phyloP scores from a whole-genome alignment of 345 rosid genomes.

The Pugionium cornutum region DNA sequence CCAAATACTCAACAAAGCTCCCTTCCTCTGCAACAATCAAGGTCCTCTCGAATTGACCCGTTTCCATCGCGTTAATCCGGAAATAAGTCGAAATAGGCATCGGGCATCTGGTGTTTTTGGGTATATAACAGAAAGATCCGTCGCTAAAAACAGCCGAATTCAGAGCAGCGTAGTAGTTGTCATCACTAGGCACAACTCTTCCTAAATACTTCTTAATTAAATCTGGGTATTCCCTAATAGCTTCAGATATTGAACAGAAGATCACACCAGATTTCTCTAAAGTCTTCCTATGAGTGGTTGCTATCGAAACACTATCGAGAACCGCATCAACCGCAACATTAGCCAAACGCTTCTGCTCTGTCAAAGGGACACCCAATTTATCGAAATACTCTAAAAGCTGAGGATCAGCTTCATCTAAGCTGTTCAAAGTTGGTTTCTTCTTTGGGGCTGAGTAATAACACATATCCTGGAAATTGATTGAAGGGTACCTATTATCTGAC shows the following conservation, averaged over 20 bases:
- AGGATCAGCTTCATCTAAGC: conserved; percentile 90
- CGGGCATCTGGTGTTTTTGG: conserved; percentile 76
- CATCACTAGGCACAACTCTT: conserved; percentile 82
- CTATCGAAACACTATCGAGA: conserved; percentile 87
- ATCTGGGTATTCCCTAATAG: conserved; percentile 74
- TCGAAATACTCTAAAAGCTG: conserved; percentile 73
- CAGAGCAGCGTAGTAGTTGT: conserved; percentile 83
- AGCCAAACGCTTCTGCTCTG: conserved; percentile 69
- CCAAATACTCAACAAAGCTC: conserved; percentile 90
- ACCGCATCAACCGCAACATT: conserved; percentile 95
- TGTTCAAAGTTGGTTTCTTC: conserved; percentile 74
- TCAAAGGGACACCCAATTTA: conserved; percentile 68
- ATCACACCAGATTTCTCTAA: conserved; percentile 76
- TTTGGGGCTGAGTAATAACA: conserved; percentile 93
- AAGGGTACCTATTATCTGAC: conserved; percentile 80
- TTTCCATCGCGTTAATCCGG: conserved; percentile 81
- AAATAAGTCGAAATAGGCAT: conserved; percentile 95
- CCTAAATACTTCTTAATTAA: conserved; percentile 79
- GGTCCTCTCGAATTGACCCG: conserved; percentile 98
- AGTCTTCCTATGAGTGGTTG: conserved; percentile 82
- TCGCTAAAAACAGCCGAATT: conserved; percentile 95
- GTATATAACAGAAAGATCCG: conserved; percentile 82
- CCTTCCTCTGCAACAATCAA: conserved; percentile 90
- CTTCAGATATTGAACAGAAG: conserved; percentile 89
- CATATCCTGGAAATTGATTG: conserved; percentile 74